These are phyloP conservation scores for Pseudodiploospora longispora DNA, from an alignment of 2,329 filamentous ascomycete species.

Conservation along the genomic window DNA sequence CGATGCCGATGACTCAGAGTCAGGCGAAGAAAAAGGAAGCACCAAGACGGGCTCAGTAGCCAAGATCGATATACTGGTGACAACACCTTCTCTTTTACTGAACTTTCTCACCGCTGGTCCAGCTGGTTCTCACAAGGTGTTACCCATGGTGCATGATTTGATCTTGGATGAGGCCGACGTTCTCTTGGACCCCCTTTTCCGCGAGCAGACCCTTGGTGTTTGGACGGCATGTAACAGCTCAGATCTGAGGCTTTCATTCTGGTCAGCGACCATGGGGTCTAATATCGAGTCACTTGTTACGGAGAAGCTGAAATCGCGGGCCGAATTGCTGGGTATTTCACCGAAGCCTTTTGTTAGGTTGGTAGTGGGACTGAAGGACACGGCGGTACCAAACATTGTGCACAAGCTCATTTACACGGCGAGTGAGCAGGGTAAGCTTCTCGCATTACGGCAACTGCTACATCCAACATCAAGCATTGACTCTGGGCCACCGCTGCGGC, in stretches of 20 bases:
- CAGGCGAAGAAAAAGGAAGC: slow-evolving; percentile 17
- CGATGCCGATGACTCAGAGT: slow-evolving; percentile 26
- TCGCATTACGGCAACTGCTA: slow-evolving; percentile 81
- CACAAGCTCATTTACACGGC: slow-evolving; percentile 88
- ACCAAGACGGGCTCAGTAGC: slow-evolving; percentile 20
- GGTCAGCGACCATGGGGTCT: slow-evolving; percentile 96
- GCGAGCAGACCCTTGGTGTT: slow-evolving; percentile 76
- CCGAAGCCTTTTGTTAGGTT: slow-evolving; percentile 62
- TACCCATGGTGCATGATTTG: slow-evolving; percentile 64
- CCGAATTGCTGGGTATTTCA: slow-evolving; percentile 25
- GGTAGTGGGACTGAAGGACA: slow-evolving; percentile 94
- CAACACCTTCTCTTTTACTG: slow-evolving; percentile 54
- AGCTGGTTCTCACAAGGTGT: slow-evolving; percentile 35
- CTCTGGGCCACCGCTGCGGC: slow-evolving; percentile 57
- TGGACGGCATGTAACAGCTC: slow-evolving; percentile 71
- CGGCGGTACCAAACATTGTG: slow-evolving; percentile 82
- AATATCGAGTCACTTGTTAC: slow-evolving; percentile 75
- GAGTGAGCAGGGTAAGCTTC: slow-evolving; percentile 86
- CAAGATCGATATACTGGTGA: slow-evolving; percentile 32
- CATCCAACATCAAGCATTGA: slow-evolving; percentile 57
- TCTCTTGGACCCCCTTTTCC: slow-evolving; percentile 82
- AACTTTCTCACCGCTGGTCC: slow-evolving; percentile 55
- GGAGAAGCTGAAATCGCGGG: slow-evolving; percentile 54
- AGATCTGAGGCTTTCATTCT: slow-evolving; percentile 68
- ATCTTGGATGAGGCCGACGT: slow-evolving; percentile 94